phyloP scores from a whole-genome alignment of 2,329 filamentous ascomycete genomes.

The Penicillium polonicum region DNA sequence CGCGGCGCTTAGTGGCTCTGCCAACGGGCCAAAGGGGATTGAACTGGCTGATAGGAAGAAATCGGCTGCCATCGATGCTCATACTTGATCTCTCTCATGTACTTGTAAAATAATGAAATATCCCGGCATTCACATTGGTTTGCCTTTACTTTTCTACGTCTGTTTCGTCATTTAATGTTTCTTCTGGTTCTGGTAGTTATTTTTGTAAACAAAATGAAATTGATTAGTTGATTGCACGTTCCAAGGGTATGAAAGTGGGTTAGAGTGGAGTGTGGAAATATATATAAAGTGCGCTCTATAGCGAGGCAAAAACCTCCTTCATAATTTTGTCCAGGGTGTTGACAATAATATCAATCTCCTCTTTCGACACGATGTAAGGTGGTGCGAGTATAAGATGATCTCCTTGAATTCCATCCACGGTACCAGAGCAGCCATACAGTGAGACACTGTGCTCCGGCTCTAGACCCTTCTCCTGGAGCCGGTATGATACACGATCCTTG shows the following conservation, averaged over 20 bases:
- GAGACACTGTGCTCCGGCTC: constrained; percentile 51
- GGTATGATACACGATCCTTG: constrained; percentile 46
- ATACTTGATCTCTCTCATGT: constrained; percentile 19
- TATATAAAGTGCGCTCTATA: neutral
- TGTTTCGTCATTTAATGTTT: neutral
- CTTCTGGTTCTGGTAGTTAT: neutral
- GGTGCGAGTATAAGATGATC: constrained; percentile 71
- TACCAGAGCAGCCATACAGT: constrained; percentile 64
- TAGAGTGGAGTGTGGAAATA: neutral
- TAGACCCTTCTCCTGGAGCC: constrained; percentile 53
- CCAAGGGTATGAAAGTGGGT: neutral
- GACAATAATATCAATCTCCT: constrained; percentile 58
- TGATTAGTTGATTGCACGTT: neutral
- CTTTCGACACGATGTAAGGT: constrained; percentile 61
- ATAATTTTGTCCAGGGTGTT: constrained; percentile 53
- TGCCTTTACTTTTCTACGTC: neutral
- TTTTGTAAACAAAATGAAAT: neutral
- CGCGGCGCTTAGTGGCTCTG: constrained; percentile 24
- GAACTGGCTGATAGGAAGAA: constrained; percentile 22
- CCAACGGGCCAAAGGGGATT: constrained; percentile 16
- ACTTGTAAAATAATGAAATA: constrained; percentile 5
- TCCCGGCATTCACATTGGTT: neutral
- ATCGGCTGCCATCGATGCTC: constrained; percentile 25
- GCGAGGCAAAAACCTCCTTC: constrained; percentile 46
- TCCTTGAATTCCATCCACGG: constrained; percentile 58